Conservation (phyloP, 129 eudicot species). For the Chrysanthemum makinoi region DNA sequence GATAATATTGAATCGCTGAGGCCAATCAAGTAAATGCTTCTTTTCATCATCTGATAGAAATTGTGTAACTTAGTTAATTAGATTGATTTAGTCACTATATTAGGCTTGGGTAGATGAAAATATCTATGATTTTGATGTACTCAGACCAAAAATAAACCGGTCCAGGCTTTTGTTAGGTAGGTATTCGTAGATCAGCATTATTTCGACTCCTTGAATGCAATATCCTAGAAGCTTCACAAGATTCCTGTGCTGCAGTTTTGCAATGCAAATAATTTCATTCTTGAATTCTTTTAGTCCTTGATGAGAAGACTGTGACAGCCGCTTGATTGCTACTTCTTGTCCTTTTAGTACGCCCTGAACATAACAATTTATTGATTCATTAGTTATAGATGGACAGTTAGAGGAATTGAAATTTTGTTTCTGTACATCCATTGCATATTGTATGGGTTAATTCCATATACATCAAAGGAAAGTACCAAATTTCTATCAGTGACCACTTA, state of each 20-base stretch:
- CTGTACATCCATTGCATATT: neutral
- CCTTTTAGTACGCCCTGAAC: neutral
- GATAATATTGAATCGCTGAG: conserved; percentile 34
- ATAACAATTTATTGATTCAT: neutral
- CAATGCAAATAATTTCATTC: neutral
- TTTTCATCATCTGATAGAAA: conserved; percentile 16
- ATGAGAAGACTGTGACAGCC: neutral
- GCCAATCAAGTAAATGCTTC: conserved; percentile 26
- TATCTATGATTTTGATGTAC: neutral
- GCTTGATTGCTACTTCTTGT: neutral
- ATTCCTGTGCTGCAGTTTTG: conserved; percentile 2
- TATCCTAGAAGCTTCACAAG: conserved; percentile 12
- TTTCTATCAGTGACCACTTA: too few relatives aligned
- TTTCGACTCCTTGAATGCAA: conserved; percentile 3
- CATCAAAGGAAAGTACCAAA: too few relatives aligned
- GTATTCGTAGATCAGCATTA: conserved; percentile 4
- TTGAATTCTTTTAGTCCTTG: conserved; percentile 6
- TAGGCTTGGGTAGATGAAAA: neutral
- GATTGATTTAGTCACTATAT: neutral
- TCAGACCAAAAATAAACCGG: neutral
- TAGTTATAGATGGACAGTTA: neutral
- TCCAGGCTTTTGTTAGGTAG: conserved; percentile 11
- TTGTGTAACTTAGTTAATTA: neutral
- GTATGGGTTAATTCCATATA: too few relatives aligned
- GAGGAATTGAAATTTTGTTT: neutral